Evolutionary conservation across 164 flowering plant genomes (phyloP).

Genomic region (Annona cherimola): DNA sequence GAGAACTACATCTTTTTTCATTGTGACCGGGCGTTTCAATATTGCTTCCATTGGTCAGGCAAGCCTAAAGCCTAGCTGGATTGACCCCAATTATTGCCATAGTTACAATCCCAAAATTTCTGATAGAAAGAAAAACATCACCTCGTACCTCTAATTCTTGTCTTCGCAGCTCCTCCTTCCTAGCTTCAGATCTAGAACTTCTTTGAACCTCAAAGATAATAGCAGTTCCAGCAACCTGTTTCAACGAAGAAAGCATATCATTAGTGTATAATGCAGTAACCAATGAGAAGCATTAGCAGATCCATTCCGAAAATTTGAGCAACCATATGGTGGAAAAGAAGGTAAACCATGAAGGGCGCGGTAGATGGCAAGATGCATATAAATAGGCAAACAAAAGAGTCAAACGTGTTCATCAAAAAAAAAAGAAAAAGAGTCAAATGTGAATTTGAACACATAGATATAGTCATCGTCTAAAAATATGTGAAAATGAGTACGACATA

Average conservation of each 20-base stretch:
- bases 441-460: too few relatives aligned
- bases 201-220: constrained; percentile 78
- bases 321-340: not conserved
- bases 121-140: not conserved
- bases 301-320: not conserved
- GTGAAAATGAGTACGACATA: too few relatives aligned
- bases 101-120: not conserved
- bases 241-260: constrained; percentile 1
- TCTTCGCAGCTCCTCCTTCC: constrained; percentile 65
- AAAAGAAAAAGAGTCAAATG: too few relatives aligned
- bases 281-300: not conserved
- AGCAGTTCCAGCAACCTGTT: constrained; percentile 74
- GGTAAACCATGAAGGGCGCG: too few relatives aligned
- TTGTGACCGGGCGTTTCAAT: too few relatives aligned
- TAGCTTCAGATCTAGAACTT: constrained; percentile 72
- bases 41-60: not conserved
- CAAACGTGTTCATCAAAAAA: too few relatives aligned
- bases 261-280: not conserved
- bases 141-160: constrained; percentile 56
- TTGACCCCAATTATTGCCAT: not conserved
- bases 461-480: too few relatives aligned
- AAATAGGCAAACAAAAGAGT: too few relatives aligned
- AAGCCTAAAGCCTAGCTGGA: not conserved
- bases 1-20: too few relatives aligned
- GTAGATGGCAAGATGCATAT: too few relatives aligned